A percentile compares a stretch with the other conserved stretches of the same genome.
phyloP scores from a whole-genome alignment of 305 asterid genomes.

The Fraxinus angustifolia region DNA sequence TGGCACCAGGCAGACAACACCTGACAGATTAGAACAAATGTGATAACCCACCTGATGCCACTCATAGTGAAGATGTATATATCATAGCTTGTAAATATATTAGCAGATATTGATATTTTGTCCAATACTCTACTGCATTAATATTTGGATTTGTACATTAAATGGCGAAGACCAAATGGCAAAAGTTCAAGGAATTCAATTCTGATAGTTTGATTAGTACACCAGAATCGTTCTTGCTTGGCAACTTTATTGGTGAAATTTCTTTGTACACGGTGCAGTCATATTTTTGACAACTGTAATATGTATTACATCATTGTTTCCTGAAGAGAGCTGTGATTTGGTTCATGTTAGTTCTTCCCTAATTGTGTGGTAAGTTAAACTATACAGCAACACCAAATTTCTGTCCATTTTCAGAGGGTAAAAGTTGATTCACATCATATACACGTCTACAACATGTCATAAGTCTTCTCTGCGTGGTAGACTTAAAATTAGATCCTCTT shows the following conservation, averaged over 20 bases:
- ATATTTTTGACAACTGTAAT: neutral
- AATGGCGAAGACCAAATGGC: neutral
- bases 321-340: neutral
- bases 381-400: neutral
- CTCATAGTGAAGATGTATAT: neutral
- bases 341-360: neutral
- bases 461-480: neutral
- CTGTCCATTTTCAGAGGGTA: neutral
- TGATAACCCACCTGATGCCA: neutral
- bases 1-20: neutral
- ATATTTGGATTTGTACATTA: neutral
- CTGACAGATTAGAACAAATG: neutral
- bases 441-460: neutral
- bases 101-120: neutral
- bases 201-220: neutral
- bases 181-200: neutral
- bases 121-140: neutral
- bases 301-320: neutral
- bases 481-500: slow-evolving; percentile 2
- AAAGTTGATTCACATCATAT: neutral
- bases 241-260: neutral
- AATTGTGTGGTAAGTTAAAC: neutral
- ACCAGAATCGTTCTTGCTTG: neutral
- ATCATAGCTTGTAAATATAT: neutral
- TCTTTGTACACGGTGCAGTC: neutral